phyloP scores from a whole-genome alignment of 331 rosid genomes.

The Dryas integrifolia region DNA sequence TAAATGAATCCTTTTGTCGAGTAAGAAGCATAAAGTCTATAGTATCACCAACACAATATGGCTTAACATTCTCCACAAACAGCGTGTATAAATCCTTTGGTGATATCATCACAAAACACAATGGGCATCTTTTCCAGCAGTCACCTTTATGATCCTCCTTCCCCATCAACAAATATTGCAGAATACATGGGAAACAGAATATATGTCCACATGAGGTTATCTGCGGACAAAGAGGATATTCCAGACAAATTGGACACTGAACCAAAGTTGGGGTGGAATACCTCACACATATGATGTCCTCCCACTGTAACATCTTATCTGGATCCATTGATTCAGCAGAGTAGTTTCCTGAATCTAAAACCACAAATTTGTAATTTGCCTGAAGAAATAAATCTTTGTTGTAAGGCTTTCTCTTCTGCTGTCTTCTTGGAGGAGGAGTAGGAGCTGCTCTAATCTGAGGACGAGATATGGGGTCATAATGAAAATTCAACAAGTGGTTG shows the following conservation, averaged over 20 bases:
- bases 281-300: conserved; percentile 79
- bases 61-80: conserved; percentile 68
- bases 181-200: conserved; percentile 91
- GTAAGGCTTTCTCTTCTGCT: conserved; percentile 69
- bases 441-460: conserved; percentile 68
- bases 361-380: conserved; percentile 89
- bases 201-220: conserved; percentile 96
- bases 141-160: conserved; percentile 88
- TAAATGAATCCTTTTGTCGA: conserved; percentile 64
- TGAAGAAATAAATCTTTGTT: conserved; percentile 89
- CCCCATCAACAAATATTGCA: conserved; percentile 80
- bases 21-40: conserved; percentile 61
- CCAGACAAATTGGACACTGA: conserved; percentile 97
- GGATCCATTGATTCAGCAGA: conserved; percentile 71
- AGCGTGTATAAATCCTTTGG: conserved; percentile 81
- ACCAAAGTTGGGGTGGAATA: conserved; percentile 69
- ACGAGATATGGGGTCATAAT: conserved; percentile 81
- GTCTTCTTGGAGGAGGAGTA: conserved; percentile 65
- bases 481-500: conserved; percentile 86
- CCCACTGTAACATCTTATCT: conserved; percentile 94
- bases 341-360: conserved; percentile 72
- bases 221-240: conserved; percentile 85
- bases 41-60: conserved; percentile 61
- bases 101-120: conserved; percentile 87
- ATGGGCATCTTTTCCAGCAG: conserved; percentile 94